Conservation (phyloP, 2,329 filamentous ascomycete genomes). For the Monilinia polystroma region DNA sequence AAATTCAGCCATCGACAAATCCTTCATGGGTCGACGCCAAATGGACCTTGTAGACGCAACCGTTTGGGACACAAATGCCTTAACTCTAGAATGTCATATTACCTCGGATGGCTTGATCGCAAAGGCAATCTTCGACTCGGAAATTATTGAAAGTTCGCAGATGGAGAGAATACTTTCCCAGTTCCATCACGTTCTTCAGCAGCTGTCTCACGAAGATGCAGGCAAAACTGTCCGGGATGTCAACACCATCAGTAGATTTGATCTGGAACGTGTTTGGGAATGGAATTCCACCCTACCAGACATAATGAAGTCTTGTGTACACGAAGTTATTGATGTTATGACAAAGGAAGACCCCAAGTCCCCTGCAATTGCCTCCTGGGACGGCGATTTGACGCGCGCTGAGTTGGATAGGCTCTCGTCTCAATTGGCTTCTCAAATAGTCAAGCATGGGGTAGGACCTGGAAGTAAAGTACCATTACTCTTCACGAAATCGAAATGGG, state of each 20-base stretch:
- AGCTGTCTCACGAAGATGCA: constrained; percentile 1
- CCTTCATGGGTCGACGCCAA: constrained; percentile 8
- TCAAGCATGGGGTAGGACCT: constrained; percentile 26
- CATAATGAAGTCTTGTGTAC: constrained; percentile 27
- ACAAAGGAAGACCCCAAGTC: constrained; percentile 24
- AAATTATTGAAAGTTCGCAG: not conserved
- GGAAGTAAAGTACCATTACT: constrained; percentile 32
- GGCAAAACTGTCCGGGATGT: not conserved
- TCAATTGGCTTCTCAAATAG: constrained; percentile 24
- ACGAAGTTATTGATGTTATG: constrained; percentile 28
- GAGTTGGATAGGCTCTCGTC: constrained; percentile 14
- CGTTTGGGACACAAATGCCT: constrained; percentile 10
- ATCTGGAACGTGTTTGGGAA: constrained; percentile 17
- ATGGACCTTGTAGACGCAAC: constrained; percentile 2
- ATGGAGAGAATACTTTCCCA: constrained; percentile 18
- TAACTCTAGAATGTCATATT: constrained; percentile 12
- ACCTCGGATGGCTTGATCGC: not conserved
- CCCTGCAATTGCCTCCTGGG: constrained; percentile 15
- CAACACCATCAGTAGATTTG: constrained; percentile 19
- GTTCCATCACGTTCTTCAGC: constrained; percentile 9
- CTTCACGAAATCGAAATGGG: constrained; percentile 39
- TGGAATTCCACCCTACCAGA: constrained; percentile 28
- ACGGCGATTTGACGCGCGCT: constrained; percentile 12
- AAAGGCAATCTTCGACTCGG: constrained; percentile 15
- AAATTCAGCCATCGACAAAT: constrained; percentile 4